Evolutionary conservation across 257 asterid species (phyloP), one percentile per base, ranked within the genome.

Genomic region (Ballota nigra): DNA sequence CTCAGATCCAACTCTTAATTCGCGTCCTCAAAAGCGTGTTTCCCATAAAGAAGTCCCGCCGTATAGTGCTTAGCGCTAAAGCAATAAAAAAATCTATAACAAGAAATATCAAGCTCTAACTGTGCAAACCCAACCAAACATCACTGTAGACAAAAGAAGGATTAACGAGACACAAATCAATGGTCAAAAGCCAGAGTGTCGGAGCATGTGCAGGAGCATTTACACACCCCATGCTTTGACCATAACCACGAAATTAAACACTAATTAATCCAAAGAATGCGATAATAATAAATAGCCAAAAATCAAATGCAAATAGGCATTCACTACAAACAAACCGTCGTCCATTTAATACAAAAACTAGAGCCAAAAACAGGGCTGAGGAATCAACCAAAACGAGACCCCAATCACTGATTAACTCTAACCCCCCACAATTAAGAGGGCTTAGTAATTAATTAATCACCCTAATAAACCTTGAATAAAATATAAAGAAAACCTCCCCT

Each of bases 181-280:
- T 19, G 63, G 71, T 83, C 83, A 80, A 77, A 80, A 79, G 77
- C 65, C 77, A 61, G 66, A 8, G 75, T 43, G 71, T 77, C 74
- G 70, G 74, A 60, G 79, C 86, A 66, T 77, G 82, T 71, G 80
- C 49, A 51, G 34, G 11, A 78, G 78, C 78, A 63, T 71, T 77
- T 51, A 38, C 78, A 62, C 41, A 81, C 68, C 83, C 85, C 70
- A 80, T 75, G 78, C 87, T 53, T 75, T 80, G 87, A 77, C 87
- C 87, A 63, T 33, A 29, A 62, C 22, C 0, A 11, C 64, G 3
- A 52, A 20, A 31, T 5, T 51, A 11, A 66, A 10, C 8, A 15
- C 4, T 28, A 41, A 56, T 34, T 16, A 61, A 61, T 9, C 47
- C 18, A 2, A 22, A 60, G n/a, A 19, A 8, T 8, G 2, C 15